A percentile compares a stretch with the other conserved stretches of the same genome.
These are phyloP conservation scores for Scortechinia acanthostroma DNA, from an alignment of 2,329 filamentous ascomycete species.

Conservation along the genomic window DNA sequence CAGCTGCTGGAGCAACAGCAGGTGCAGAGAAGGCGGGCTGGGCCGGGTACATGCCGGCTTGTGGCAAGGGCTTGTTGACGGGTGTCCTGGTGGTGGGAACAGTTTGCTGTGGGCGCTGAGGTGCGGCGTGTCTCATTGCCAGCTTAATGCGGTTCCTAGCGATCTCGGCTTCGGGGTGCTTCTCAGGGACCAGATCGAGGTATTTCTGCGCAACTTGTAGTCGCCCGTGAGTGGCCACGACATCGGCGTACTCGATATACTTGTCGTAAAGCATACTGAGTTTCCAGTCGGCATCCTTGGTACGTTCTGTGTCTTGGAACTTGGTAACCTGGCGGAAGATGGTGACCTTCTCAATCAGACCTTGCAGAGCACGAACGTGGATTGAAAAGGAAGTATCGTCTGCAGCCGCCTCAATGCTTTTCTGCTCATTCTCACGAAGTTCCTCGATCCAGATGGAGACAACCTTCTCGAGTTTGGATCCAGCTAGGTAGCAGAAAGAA, in stretches of 20 bases:
- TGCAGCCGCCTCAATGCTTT: conserved; percentile 59
- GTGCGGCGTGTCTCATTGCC: conserved; percentile 58
- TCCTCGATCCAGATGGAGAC: conserved; percentile 89
- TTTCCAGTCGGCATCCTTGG: conserved; percentile 76
- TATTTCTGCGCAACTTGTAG: conserved; percentile 84
- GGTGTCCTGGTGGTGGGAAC: background rate
- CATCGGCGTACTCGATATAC: conserved; percentile 94
- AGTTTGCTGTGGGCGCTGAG: background rate
- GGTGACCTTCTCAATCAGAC: conserved; percentile 96
- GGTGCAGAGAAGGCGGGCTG: background rate
- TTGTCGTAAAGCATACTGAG: conserved; percentile 82
- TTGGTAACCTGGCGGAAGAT: conserved; percentile 91
- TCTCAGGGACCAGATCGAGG: conserved; percentile 74
- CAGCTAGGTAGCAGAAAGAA: conserved; percentile 91
- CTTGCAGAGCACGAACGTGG: conserved; percentile 79
- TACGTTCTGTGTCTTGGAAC: conserved; percentile 74
- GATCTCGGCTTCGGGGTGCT: conserved; percentile 80
- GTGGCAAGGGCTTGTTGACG: background rate
- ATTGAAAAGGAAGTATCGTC: conserved; percentile 83
- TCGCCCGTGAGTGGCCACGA: conserved; percentile 83
- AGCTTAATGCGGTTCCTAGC: conserved; percentile 78
- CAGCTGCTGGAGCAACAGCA: background rate
- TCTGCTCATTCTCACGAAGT: conserved; percentile 75
- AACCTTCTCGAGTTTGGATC: conserved; percentile 95
- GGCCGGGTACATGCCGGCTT: background rate